Evolutionary conservation across 257 asterid genomes (phyloP).

Genomic region (Nicotiana tabacum): DNA sequence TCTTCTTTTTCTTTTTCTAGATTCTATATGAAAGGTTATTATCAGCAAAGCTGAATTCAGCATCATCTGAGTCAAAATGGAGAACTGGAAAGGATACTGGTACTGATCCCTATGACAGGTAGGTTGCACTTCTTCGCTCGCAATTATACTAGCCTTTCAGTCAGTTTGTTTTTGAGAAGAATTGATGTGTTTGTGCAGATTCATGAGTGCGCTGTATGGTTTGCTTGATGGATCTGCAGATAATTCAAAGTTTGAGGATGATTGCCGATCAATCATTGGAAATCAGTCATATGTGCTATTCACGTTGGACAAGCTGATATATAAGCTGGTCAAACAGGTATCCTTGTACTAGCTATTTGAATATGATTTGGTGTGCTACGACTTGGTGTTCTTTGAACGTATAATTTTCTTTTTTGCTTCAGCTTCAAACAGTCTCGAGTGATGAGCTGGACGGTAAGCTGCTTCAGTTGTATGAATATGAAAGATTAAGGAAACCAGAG

Average conservation of each 20-base stretch:
- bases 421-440: constrained; percentile 46
- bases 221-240: constrained; percentile 94
- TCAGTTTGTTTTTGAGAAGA: background rate
- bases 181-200: constrained; percentile 43
- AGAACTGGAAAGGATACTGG: constrained; percentile 29
- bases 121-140: background rate
- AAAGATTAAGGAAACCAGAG: constrained; percentile 37
- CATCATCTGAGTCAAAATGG: constrained; percentile 31
- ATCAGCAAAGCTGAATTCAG: constrained; percentile 39
- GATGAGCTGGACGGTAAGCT: constrained; percentile 45
- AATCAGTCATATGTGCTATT: constrained; percentile 86
- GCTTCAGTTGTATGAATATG: constrained; percentile 43
- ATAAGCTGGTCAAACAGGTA: constrained; percentile 91
- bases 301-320: constrained; percentile 90
- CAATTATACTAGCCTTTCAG: background rate
- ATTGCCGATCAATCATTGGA: constrained; percentile 88
- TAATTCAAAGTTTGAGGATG: constrained; percentile 89
- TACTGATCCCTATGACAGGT: constrained; percentile 46
- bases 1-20: constrained; percentile 18
- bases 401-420: constrained; percentile 1
- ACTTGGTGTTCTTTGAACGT: background rate
- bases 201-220: constrained; percentile 73
- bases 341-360: background rate
- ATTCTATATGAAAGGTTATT: constrained; percentile 40
- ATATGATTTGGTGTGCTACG: background rate